Evolutionary conservation across 495 filamentous ascomycete genomes (phyloP), one percentile per base, ranked within the genome.

Genomic region (Xylaria castorea): DNA sequence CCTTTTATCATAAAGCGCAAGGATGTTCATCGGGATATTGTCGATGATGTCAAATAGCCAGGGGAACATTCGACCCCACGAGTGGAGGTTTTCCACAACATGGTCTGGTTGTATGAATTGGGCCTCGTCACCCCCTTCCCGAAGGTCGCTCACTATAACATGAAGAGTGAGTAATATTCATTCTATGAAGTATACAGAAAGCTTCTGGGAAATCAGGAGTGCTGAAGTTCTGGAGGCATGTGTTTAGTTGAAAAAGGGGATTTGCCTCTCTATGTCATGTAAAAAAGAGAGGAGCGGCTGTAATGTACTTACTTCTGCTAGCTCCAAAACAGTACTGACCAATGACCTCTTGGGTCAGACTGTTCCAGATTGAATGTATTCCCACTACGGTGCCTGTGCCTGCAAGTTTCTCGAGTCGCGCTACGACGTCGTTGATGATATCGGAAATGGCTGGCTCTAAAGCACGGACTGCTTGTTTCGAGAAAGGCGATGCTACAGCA

Each of bases 401-500:
- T 1, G 70, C 72, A 3, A 79, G 72, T 14, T 76, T 42, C 65
- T 77, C 71, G 34, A 61, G 55, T 76, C 72, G 74, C 74, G 77
- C 12, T 18, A 61, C 34, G 18, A 77, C 50, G 4, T 57, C 48
- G 20, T 80, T 57, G 1, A 75, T 72, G 1, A 76, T 70, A 18
- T 34, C 40, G 36, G 79, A 73, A 18, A 85, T 75, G 12, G 77
- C 46, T 1, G 76, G 68, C 61, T 85, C 58, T 22, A 61, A 6
- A 40, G 58, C 58, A 40, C 58, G 58, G 16, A 61, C 22, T 61
- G 58, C 14, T 34, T 61, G 58, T n/a, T 61, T 61, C 79, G 30
- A 81, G 69, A 40, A 68, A 48, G 30, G 71, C 25, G 71, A 85
- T 72, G 75, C 80, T 51, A 85, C 38, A 2, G 82, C 75, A 14